phyloP scores from a whole-genome alignment of 2,329 filamentous ascomycete species.

The Penicillium rolfsii region DNA sequence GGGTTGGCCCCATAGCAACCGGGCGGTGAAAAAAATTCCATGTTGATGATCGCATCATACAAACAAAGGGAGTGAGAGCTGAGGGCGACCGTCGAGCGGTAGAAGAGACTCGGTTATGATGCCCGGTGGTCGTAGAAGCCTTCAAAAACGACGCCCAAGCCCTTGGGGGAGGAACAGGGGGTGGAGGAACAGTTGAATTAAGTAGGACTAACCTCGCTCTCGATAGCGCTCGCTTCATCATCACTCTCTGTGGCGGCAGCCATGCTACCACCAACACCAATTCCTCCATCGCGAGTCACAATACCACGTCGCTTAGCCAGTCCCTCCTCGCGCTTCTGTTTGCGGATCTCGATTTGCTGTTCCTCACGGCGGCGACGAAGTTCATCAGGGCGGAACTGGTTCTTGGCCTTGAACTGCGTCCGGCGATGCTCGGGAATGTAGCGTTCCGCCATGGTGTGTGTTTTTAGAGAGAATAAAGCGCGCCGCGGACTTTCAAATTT shows the following conservation, averaged over 20 bases:
- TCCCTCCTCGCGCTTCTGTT: slow-evolving; percentile 98
- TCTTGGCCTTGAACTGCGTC: slow-evolving; percentile 99
- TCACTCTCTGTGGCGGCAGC: slow-evolving; percentile 94
- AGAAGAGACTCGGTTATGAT: not conserved
- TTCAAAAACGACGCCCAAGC: not conserved
- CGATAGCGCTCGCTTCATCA: slow-evolving; percentile 91
- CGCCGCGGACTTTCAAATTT: slow-evolving; percentile 27
- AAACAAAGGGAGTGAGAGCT: slow-evolving; percentile 30
- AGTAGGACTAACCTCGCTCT: slow-evolving; percentile 79
- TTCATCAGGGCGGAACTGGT: slow-evolving; percentile 98
- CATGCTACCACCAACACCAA: slow-evolving; percentile 63
- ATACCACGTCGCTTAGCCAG: slow-evolving; percentile 97
- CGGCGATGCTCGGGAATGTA: slow-evolving; percentile 99
- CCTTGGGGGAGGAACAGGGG: slow-evolving; percentile 6
- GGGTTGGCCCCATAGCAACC: slow-evolving; percentile 34
- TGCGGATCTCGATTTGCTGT: slow-evolving; percentile 98
- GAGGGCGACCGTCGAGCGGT: not conserved
- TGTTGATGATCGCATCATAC: slow-evolving; percentile 34
- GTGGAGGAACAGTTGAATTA: slow-evolving; percentile 25
- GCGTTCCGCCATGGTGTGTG: slow-evolving; percentile 82
- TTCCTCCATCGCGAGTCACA: slow-evolving; percentile 69
- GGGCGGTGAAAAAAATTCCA: slow-evolving; percentile 44
- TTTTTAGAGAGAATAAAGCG: slow-evolving; percentile 37
- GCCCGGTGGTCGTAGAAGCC: not conserved
- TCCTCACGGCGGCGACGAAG: slow-evolving; percentile 97